Evolutionary conservation across 345 rosid species (phyloP), one percentile per base, ranked within the genome.

Genomic region (Ceriops decandra): DNA sequence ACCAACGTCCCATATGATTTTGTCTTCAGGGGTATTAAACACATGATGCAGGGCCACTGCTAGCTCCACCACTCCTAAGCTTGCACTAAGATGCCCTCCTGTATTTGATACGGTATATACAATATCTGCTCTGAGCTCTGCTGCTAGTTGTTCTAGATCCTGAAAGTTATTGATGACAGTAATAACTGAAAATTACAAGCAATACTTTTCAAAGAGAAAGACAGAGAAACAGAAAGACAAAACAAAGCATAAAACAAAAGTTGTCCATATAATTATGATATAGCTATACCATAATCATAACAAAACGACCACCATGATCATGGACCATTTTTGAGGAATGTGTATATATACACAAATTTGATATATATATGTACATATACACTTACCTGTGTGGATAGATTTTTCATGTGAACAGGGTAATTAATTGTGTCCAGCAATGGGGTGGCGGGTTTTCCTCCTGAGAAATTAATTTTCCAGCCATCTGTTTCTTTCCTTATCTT

Each of bases 1-100:
- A 31, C 95, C 95, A 38, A 88, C 95, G 71, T 88, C 95, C 95
- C 95, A 88, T 54, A 86, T 67, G 71, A 88, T 82, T 77, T 81
- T 88, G 72, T 88, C 95, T 1, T 88, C 85, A 52, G 95, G 95
- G 42, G 86, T 57, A 38, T 79, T 76, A 74, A 88, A 88, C 7
- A 86, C 88, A 72, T 82, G 82, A 73, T 88, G 93, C 67, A 88
- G 66, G 26, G 93, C 86, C 42, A 86, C 75, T 26, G 93, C 36
- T 22, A 88, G 69, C 65, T 88, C 93, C 66, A 86, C 85, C 22
- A 86, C 93, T 1, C 93, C 93, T 30, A 86, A 77, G 82, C 86
- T 86, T 54, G 90, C 49, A 66, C 90, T 82, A 49, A 88, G 85
- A 81, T 88, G 90, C 33, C 93, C 93, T 11, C 93, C 93, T 0